Conservation (phyloP, 148 eudicot genomes). For the Agrostemma githago region DNA sequence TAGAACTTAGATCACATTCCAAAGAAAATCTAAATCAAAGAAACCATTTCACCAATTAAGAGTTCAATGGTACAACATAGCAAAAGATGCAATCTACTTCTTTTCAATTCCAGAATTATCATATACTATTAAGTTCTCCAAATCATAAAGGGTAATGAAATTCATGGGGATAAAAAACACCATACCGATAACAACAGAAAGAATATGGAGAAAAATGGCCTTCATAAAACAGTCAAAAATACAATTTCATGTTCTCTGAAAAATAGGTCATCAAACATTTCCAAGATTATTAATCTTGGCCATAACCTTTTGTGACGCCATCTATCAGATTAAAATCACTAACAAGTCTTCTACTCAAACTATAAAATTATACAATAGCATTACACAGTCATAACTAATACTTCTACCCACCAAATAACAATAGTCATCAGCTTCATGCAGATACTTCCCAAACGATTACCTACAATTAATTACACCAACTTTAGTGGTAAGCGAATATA, state of each 20-base stretch:
- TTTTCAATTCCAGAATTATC: no score
- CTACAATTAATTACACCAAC: not conserved
- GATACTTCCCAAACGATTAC: no score
- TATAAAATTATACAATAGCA: not conserved
- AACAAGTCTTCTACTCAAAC: not conserved
- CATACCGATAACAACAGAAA: conserved; percentile 93
- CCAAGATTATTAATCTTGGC: not conserved
- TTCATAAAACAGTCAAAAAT: no score
- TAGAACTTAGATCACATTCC: no score
- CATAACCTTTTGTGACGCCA: not conserved
- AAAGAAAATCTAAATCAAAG: not conserved
- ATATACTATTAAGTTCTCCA: not conserved
- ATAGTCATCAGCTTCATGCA: not conserved
- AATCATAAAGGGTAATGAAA: not conserved
- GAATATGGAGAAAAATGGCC: conserved; percentile 14
- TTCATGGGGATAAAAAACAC: not conserved
- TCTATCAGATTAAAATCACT: not conserved
- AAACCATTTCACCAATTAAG: not conserved
- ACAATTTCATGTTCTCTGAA: not conserved
- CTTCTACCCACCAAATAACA: not conserved
- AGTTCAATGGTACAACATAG: not conserved
- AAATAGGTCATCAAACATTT: not conserved
- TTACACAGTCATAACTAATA: no score
- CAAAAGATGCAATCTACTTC: not conserved
- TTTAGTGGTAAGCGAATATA: not conserved